These are phyloP conservation scores for Juncus inflexus DNA, from an alignment of 176 grass and related monocot species.

Conservation along the genomic window DNA sequence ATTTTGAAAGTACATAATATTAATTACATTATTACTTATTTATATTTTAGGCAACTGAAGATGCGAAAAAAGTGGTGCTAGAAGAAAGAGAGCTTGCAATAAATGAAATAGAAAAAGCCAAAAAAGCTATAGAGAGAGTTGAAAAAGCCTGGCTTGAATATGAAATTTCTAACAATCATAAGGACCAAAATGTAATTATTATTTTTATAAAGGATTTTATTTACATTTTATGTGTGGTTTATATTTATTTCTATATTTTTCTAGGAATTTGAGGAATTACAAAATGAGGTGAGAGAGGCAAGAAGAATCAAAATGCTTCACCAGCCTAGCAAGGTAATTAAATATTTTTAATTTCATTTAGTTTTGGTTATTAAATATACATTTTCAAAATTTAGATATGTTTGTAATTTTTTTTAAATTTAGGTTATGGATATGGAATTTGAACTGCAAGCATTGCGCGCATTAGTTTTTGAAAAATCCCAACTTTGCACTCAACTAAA, in stretches of 20 bases:
- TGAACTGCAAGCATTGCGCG: slow-evolving; percentile 70
- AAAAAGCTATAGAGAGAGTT: slow-evolving; percentile 61
- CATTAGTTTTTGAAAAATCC: slow-evolving; percentile 70
- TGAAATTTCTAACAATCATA: slow-evolving; percentile 51
- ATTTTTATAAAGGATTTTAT: not conserved
- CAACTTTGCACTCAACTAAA: slow-evolving; percentile 81
- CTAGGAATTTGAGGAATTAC: slow-evolving; percentile 78
- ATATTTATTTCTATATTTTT: too few species aligned
- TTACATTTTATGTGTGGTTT: too few species aligned
- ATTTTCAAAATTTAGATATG: slow-evolving; percentile 8
- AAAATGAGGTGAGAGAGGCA: slow-evolving; percentile 86
- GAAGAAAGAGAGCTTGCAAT: slow-evolving; percentile 83
- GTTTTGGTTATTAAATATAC: not conserved
- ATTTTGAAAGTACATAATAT: not conserved
- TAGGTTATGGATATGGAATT: slow-evolving; percentile 97
- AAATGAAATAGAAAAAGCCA: slow-evolving; percentile 90
- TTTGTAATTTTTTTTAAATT: not conserved
- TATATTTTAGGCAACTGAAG: slow-evolving; percentile 67
- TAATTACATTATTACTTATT: slow-evolving; percentile 11
- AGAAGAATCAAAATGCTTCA: slow-evolving; percentile 98
- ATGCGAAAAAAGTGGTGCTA: slow-evolving; percentile 83
- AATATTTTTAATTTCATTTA: not conserved
- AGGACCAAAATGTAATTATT: slow-evolving; percentile 59
- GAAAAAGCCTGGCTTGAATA: slow-evolving; percentile 64
- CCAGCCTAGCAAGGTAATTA: slow-evolving; percentile 93